Base-by-base conservation (phyloP, 805 yeast species). In the Cyberlindnera nakhonratchasimensis region DNA sequence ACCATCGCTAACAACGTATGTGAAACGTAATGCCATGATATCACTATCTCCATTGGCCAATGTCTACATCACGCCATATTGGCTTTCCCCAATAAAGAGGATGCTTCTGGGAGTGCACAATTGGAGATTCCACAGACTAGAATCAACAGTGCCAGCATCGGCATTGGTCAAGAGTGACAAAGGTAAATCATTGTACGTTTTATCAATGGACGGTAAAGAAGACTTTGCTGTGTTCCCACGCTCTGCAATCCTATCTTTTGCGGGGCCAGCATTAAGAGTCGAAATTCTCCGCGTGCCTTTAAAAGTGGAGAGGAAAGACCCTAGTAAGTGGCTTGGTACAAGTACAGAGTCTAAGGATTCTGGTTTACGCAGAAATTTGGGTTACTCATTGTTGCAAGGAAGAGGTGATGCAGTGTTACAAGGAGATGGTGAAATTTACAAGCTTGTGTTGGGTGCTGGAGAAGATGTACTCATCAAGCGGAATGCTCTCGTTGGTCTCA, bases 211-310 rank as follows among this genome's bases (percentile, higher is more conserved):
- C 48, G 88, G 88, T 2, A 63, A 75, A 1, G 58, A 59, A 16
- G 88, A 81, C 52, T 81, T 85, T 84, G 83, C 82, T 1, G 43
- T 81, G 4, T 64, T 81, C 34, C 65, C 72, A 32, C 62, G 67
- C 2, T 56, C 64, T 13, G 66, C 80, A 0, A 54, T 81, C 18
- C 78, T 77, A 35, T 73, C 70, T 1, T 78, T 69, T 48, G 57
- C 74, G 7, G 87, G 86, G 1, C 63, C 70, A n/a, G 69, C 80
- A 1, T 59, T 80, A 34, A 51, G 61, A 11, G 56, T 79, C 2
- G 58, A 62, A 2, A 61, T 67, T 34, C 59, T 60, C 21, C 45
- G 54, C n/a, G 43, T 69, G 12, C 62, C 66, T 36, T 59, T 61
- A 22, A 46, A 53, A 14, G 42, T 70, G 10, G 84, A 84, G 5